phyloP scores from a whole-genome alignment of 1,284 basidiomycete species.

The Moesziomyces antarcticus region DNA sequence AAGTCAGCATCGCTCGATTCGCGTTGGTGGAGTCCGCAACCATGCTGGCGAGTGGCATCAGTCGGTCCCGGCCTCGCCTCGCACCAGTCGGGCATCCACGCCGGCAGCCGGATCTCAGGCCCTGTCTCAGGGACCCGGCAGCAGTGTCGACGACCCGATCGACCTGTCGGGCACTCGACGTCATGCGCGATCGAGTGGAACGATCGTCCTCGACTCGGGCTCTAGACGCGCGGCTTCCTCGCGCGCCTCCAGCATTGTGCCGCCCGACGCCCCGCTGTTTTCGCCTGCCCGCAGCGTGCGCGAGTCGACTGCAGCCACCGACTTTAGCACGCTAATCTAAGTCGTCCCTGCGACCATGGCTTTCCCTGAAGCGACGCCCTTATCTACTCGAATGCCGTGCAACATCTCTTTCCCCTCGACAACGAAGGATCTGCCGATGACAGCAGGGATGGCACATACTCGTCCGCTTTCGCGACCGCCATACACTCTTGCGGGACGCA shows the following conservation, averaged over 20 bases:
- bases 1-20: too few species aligned
- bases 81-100: slow-evolving; percentile 2
- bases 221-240: background rate
- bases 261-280: background rate
- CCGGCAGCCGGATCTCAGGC: background rate
- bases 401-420: background rate
- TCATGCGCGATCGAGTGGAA: background rate
- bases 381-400: too few species aligned
- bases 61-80: too few species aligned
- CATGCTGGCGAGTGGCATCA: too few species aligned
- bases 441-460: too few species aligned
- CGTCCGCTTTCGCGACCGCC: too few species aligned
- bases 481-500: too few species aligned
- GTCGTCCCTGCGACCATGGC: too few species aligned
- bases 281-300: background rate
- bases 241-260: background rate
- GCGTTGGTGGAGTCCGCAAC: too few species aligned
- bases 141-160: background rate
- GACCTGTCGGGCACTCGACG: background rate
- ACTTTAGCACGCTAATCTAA: background rate
- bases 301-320: background rate
- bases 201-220: background rate
- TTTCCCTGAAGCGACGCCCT: too few species aligned
- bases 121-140: background rate
- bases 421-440: too few species aligned